Percentiles rank a stretch among this genome's conserved stretches.
phyloP scores from a whole-genome alignment of 305 asterid species.

The Solanum aculeatissimum region DNA sequence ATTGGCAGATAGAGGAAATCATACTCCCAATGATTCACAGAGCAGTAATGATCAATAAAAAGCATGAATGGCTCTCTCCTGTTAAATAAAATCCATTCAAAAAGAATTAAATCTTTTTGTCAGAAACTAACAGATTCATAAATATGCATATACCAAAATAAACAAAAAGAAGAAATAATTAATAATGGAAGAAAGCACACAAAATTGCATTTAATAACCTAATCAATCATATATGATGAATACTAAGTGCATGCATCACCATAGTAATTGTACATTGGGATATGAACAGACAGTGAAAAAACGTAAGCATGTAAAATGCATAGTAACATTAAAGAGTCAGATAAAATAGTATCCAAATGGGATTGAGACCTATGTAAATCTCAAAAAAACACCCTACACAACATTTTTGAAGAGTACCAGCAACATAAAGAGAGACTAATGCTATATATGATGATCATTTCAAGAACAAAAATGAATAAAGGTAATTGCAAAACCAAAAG shows the following conservation, averaged over 20 bases:
- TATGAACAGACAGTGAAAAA: not conserved
- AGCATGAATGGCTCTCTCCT: constrained; percentile 29
- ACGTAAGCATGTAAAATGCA: not conserved
- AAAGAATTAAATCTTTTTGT: not conserved
- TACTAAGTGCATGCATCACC: not conserved
- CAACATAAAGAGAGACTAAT: not conserved
- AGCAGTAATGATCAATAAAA: constrained; percentile 29
- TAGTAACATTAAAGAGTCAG: not conserved
- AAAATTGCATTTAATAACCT: not conserved
- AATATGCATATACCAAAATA: not conserved
- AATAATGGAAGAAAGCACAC: not conserved
- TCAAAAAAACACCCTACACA: not conserved
- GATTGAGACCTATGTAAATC: not conserved
- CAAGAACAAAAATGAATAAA: not conserved
- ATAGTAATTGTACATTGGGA: not conserved
- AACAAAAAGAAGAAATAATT: not conserved
- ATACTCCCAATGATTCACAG: constrained; percentile 13
- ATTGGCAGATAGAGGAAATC: constrained; percentile 48
- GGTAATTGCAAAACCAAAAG: not conserved
- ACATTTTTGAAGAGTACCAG: not conserved
- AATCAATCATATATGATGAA: not conserved
- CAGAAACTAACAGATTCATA: not conserved
- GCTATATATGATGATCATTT: not conserved
- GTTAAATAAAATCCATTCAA: not conserved
- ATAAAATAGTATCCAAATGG: not conserved